Evolutionary conservation across 495 filamentous ascomycete genomes (phyloP).

Genomic region (Evansstolkia leycettana): DNA sequence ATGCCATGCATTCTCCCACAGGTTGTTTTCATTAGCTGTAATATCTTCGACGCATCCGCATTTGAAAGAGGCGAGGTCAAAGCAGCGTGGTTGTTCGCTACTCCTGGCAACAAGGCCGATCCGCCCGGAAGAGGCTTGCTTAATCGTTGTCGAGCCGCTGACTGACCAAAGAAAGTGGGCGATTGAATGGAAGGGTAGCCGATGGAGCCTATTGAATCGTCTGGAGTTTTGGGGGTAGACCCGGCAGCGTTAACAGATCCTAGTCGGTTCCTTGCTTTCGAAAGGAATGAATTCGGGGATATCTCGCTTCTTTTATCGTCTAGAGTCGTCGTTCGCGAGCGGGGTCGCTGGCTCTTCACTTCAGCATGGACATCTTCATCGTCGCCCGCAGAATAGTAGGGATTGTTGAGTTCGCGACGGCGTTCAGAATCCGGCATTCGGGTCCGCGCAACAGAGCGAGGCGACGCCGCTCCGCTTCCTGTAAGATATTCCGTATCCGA

Average conservation of each 20-base stretch:
- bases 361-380: conserved; percentile 22
- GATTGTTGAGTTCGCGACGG: conserved; percentile 14
- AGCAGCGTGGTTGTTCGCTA: conserved; percentile 22
- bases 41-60: conserved; percentile 36
- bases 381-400: conserved; percentile 19
- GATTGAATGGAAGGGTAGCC: conserved; percentile 41
- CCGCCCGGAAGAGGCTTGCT: conserved; percentile 28
- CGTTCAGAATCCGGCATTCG: conserved; percentile 20
- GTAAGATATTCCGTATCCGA: conserved; percentile 28
- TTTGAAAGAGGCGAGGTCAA: conserved; percentile 44
- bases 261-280: conserved; percentile 27
- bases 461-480: conserved; percentile 26
- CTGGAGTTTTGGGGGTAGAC: conserved; percentile 19
- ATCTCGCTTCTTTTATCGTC: conserved; percentile 35
- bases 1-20: conserved; percentile 44
- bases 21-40: conserved; percentile 46
- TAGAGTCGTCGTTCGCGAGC: conserved; percentile 36
- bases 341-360: conserved; percentile 26
- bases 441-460: conserved; percentile 26
- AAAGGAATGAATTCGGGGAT: conserved; percentile 21
- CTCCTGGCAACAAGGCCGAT: conserved; percentile 15
- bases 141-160: conserved; percentile 27
- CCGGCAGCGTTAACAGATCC: conserved; percentile 31
- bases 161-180: conserved; percentile 15
- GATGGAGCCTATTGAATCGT: conserved; percentile 28